phyloP scores from a whole-genome alignment of 2,329 filamentous ascomycete species.

The Colletotrichum cuscutae region DNA sequence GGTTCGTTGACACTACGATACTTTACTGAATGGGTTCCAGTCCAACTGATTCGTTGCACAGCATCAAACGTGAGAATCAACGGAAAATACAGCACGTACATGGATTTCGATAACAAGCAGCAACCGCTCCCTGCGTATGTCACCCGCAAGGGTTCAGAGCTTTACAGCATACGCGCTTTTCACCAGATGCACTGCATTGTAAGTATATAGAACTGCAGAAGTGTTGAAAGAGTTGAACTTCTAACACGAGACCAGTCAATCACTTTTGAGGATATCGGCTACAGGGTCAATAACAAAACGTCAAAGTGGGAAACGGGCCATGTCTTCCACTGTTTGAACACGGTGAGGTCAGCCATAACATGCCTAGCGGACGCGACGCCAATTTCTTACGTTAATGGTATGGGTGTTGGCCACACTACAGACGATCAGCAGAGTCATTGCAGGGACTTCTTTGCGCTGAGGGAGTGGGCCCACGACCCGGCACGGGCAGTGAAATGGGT shows the following conservation, averaged over 20 bases:
- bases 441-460: conserved; percentile 24
- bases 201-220: not conserved
- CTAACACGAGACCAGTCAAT: not conserved
- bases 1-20: not conserved
- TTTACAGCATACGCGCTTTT: conserved; percentile 26
- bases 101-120: conserved; percentile 12
- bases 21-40: too few relatives aligned
- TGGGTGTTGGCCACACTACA: conserved; percentile 27
- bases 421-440: conserved; percentile 21
- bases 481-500: conserved; percentile 7
- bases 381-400: conserved; percentile 20
- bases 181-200: conserved; percentile 30
- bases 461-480: conserved; percentile 24
- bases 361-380: conserved; percentile 21
- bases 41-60: not conserved
- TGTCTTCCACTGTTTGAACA: conserved; percentile 27
- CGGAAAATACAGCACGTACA: conserved; percentile 22
- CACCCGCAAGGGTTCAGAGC: conserved; percentile 9
- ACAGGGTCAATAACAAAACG: conserved; percentile 20
- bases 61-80: conserved; percentile 22
- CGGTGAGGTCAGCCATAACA: conserved; percentile 12
- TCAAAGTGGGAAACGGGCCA: conserved; percentile 23
- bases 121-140: conserved; percentile 1
- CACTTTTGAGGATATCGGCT: conserved; percentile 21
- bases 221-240: not conserved